Base-by-base conservation (phyloP, 139 green algal genomes). In the Micromonas pusilla region DNA sequence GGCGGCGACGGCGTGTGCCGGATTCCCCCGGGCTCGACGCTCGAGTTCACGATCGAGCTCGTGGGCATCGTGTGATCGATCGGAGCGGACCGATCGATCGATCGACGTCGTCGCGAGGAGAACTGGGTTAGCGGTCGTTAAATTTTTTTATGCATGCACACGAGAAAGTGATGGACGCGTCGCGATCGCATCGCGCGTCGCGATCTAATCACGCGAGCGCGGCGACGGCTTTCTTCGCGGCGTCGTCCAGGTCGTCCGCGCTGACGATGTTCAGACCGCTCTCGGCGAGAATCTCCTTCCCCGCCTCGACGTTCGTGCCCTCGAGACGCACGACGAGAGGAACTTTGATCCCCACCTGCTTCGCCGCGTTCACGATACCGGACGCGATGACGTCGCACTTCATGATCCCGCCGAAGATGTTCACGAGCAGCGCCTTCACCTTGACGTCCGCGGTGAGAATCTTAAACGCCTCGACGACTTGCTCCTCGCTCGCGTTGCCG, bases 361-460 rank as follows among this genome's bases (percentile, higher is more conserved):
- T 96, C 45, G 94, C 95, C 0, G 95, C 95, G 52, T 89, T 93
- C 38, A 99, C 94, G 60, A 99, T 98, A 70, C 95, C 95, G 25
- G 84, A 88, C 2, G 95, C 95, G 80, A 99, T 98, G 26, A 99
- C 95, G 83, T 99, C 95, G 81, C 95, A 99, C 83, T 96, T 96
- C 95, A 99, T 99, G 66, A 88, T 88, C 30, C 84, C 76, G 83
- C 91, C 95, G 81, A 99, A 99, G 73, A 99, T 98, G 90, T 99
- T 98, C 62, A 99, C 95, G 20, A 99, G 89, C 77, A 99, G 91
- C 31, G 93, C 94, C 86, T 97, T 97, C 34, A 99, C 95, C 65
- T 97, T 92, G 16, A 85, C 81, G 87, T 99, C 94, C 23, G 64
- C 63, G 1, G 87, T 94, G 80, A 98, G 79, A 70, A 86, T 86